phyloP scores from a whole-genome alignment of 129 eudicot genomes.

The Flaveria linearis region DNA sequence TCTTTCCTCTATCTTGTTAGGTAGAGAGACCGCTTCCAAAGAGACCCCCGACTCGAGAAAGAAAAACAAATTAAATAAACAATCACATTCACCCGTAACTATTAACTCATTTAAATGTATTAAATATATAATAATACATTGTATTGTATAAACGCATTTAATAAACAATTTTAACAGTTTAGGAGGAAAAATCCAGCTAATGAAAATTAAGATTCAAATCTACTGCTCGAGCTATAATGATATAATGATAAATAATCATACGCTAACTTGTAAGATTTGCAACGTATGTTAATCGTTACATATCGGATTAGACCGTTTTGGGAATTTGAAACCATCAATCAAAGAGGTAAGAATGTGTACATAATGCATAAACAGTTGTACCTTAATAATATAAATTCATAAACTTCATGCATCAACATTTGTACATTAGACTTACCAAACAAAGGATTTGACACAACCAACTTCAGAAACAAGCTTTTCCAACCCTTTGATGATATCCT shows the following conservation, averaged over 20 bases:
- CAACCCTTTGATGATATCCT: constrained; percentile 73
- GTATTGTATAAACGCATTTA: neutral
- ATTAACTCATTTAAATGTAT: no score
- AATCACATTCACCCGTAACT: no score
- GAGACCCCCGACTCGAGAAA: no score
- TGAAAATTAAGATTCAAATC: neutral
- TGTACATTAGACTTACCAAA: constrained; percentile 52
- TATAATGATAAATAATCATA: no score
- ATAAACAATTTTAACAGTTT: neutral
- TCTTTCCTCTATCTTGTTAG: no score
- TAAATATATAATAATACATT: neutral
- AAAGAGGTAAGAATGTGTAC: neutral
- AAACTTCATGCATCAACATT: neutral
- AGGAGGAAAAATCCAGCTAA: neutral
- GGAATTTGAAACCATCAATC: neutral
- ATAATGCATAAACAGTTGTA: neutral
- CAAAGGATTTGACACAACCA: constrained; percentile 82
- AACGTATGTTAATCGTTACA: neutral
- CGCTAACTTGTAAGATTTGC: neutral
- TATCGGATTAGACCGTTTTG: neutral
- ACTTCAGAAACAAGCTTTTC: constrained; percentile 70
- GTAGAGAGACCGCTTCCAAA: no score
- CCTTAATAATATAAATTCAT: neutral
- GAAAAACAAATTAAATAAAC: no score
- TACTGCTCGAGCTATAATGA: neutral